Evolutionary conservation across 352 stramenopile species (phyloP), one percentile per base, ranked within the genome.

Genomic region (Pythium coloratum): DNA sequence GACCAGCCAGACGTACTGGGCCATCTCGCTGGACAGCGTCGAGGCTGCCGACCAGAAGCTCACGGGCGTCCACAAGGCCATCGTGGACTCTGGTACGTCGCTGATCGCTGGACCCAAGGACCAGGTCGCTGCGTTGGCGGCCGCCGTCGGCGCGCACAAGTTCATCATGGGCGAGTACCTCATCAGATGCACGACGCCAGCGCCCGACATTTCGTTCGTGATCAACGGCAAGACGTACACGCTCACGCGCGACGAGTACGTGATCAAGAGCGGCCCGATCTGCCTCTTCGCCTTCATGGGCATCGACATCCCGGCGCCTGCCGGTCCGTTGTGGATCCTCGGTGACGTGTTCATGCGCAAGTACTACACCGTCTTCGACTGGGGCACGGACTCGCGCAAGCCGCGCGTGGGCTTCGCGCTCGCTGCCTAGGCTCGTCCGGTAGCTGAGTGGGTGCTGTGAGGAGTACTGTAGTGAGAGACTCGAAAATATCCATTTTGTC

Each of bases 281-380:
- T 99, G 97, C 77, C 77, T 99, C 3, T 98, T 98, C 69, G 96
- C 92, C 24, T 97, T 99, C 69, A 98, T 98, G 80, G 96, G 89
- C 66, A 94, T 99, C 53, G 95, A 98, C 74, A 96, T 99, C 70
- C 90, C 90, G 4, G 75, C 73, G 8, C 89, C 91, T 10, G 74
- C 82, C 53, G 81, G 81, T 16, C 84, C 84, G 51, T 47, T 91
- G 42, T 93, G 84, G 84, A 93, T 93, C 63, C 84, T 99, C 58
- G 97, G 95, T 50, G 94, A 98, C 68, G 87, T 97, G 38, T 98
- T 98, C 78, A 98, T 98, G 89, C 83, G 92, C 75, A 97, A 97
- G 78, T 96, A 97, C 77, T 98, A 98, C 86, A 96, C 89, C 28
- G 88, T 97, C 36, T 98, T 98, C 57, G 93, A 98, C 79, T 97